Evolutionary conservation across 1,284 basidiomycete genomes (phyloP), one percentile per base, ranked within the genome.

Genomic region (Malassezia yamatoensis): DNA sequence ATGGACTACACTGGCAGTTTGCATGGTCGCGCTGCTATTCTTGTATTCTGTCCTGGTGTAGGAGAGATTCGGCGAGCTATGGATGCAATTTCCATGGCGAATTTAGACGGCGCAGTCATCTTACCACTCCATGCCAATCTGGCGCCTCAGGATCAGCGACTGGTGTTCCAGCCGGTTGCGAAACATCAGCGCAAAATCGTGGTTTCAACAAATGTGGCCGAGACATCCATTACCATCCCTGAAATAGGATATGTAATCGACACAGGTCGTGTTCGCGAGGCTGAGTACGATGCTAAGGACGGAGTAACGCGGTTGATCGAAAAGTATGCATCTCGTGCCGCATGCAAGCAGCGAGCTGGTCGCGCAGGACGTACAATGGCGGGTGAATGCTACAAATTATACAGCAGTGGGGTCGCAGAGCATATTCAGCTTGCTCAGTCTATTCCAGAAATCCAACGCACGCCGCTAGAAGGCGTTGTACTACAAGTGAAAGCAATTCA

Each of bases 121-220:
- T 78, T 90, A 39, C 87, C 90, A 0, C 81, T 96, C 1, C 91
- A 96, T 69, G 88, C 90, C 11, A 94, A 94, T 73, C 78, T 94
- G 12, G 84, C 88, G 0, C 85, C 80, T 41, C 83, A 85, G 15
- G 90, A 94, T 68, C 91, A 96, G 76, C 82, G 83, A 10, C 78
- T 78, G 5, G 87, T 91, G 0, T 96, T 96, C 70, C 61, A 67
- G 24, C 79, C 80, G 0, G 81, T 80, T 0, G 76, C 80, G 0
- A 15, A 59, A 4, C 64, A 66, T 0, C 81, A 79, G 55, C 85
- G 90, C 80, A 96, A 94, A 75, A 82, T 94, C 41, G 84, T 96
- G 34, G 87, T 84, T 0, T 81, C 90, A 1, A 94, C 90, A 8
- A 94, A 94, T 65, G 87, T 96, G 24, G 88, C 87, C 6, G 78